A percentile compares a stretch with the other conserved stretches of the same genome.
These are phyloP conservation scores for Aquilaria malaccensis DNA, from an alignment of 345 rosid genomes.

Conservation along the genomic window DNA sequence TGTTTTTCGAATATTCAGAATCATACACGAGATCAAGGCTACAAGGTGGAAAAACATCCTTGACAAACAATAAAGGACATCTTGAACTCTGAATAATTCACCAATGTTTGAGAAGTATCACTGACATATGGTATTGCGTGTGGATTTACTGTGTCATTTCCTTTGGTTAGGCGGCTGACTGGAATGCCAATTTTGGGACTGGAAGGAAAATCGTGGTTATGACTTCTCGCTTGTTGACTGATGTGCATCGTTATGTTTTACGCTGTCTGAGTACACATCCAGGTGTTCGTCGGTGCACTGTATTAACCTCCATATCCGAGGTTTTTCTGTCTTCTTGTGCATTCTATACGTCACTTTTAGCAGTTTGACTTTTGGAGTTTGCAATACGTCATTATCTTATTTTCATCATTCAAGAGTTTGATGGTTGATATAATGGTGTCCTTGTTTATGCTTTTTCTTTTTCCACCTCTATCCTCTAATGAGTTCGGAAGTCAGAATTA, in stretches of 20 bases:
- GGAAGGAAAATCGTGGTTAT: conserved; percentile 55
- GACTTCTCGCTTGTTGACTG: conserved; percentile 77
- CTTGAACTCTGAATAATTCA: background rate
- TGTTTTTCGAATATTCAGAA: too few species aligned
- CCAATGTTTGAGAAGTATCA: background rate
- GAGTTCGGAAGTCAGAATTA: background rate
- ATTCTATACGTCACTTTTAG: conserved; percentile 8
- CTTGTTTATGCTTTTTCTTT: conserved; percentile 5
- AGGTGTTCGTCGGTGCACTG: conserved; percentile 41
- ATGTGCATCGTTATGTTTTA: conserved; percentile 87
- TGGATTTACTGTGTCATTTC: conserved; percentile 9
- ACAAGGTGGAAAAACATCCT: too few species aligned
- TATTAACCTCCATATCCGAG: conserved; percentile 90
- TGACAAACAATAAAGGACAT: too few species aligned
- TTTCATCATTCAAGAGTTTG: conserved; percentile 5
- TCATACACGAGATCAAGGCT: too few species aligned
- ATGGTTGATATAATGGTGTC: conserved; percentile 3
- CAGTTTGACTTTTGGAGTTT: background rate
- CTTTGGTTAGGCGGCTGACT: conserved; percentile 52
- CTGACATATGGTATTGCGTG: conserved; percentile 3
- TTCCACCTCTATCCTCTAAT: background rate
- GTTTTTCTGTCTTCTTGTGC: conserved; percentile 27
- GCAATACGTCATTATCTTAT: conserved; percentile 3
- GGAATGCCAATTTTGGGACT: conserved; percentile 49
- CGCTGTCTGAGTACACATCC: conserved; percentile 66